Evolutionary conservation across 2,329 filamentous ascomycete species (phyloP), one percentile per base, ranked within the genome.

Genomic region (Paraphoma chrysanthemicola): DNA sequence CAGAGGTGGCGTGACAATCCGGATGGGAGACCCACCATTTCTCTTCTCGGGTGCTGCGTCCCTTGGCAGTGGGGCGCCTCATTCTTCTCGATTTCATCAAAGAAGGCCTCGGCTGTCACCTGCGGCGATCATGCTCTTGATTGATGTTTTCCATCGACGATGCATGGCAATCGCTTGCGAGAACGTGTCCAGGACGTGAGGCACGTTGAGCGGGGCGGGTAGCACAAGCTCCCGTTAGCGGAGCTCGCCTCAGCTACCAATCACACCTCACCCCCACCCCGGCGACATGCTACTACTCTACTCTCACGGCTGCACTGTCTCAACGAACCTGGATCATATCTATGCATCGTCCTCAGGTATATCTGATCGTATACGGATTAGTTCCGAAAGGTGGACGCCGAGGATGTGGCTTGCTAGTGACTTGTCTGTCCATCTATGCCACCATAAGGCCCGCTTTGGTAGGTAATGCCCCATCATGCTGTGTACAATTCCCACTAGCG

Each of bases 1-100:
- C 59, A 53, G 41, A 36, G 54, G 69, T 74, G 72, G 72, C 70
- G 71, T 74, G 72, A 74, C 57, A 67, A 70, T 66, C 63, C 36
- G 56, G 42, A 46, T 53, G 48, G 44, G 30, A 54, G 16, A 53
- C 60, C 23, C 62, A 55, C 54, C 53, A 41, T 56, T 55, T 33
- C 59, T 42, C 50, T 44, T 62, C 48, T 33, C 45, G 49, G 45
- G 30, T 51, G 53, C 54, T 44, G 51, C 39, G 39, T 10, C 42
- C 52, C 54, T 48, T 50, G 44, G 56, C 43, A 33, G 39, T 38
- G 39, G 48, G 48, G 48, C 41, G 42, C 41, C 23, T 28, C 30
- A 16, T 16, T 14, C 14, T 29, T 41, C 36, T 42, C 48, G 30
- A 42, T 16, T 41, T 31, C 38, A n/a, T 18, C 23, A 43, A 14